phyloP scores from a whole-genome alignment of 2,329 filamentous ascomycete genomes.

The Neonectria punicea region DNA sequence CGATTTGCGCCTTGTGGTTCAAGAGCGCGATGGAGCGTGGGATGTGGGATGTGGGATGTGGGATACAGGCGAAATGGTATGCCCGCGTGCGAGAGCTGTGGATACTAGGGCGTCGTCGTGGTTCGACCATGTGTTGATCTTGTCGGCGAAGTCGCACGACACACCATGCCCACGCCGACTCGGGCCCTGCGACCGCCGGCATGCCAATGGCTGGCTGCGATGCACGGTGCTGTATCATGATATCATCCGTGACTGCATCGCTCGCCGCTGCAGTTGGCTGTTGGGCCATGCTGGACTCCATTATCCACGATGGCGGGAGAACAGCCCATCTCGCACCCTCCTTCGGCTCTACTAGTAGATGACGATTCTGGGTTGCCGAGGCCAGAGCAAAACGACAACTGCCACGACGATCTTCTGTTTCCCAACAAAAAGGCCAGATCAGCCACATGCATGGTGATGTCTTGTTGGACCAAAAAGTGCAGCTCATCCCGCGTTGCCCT shows the following conservation, averaged over 20 bases:
- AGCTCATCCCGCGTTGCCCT: background rate
- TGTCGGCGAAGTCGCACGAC: slow-evolving; percentile 41
- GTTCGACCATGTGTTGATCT: slow-evolving; percentile 43
- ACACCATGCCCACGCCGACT: slow-evolving; percentile 18
- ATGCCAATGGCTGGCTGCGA: slow-evolving; percentile 31
- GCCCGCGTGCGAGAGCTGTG: slow-evolving; percentile 31
- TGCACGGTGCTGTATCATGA: slow-evolving; percentile 44
- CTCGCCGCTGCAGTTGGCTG: background rate
- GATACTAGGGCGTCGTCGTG: slow-evolving; percentile 33
- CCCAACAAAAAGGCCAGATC: background rate
- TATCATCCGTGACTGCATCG: slow-evolving; percentile 41
- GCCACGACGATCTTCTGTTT: background rate
- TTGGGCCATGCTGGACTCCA: background rate
- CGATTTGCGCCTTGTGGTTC: slow-evolving; percentile 23
- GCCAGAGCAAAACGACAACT: slow-evolving; percentile 4
- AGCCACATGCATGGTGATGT: background rate
- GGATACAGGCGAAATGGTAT: slow-evolving; percentile 18
- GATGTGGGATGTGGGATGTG: background rate
- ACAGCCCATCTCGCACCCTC: slow-evolving; percentile 19
- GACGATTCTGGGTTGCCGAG: slow-evolving; percentile 17
- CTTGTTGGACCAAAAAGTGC: background rate
- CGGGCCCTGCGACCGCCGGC: slow-evolving; percentile 25
- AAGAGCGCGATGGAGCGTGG: slow-evolving; percentile 16
- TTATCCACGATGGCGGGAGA: slow-evolving; percentile 1
- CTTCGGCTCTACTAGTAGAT: slow-evolving; percentile 13